Conservation (phyloP, 305 asterid species). For the Rubia peregrina region DNA sequence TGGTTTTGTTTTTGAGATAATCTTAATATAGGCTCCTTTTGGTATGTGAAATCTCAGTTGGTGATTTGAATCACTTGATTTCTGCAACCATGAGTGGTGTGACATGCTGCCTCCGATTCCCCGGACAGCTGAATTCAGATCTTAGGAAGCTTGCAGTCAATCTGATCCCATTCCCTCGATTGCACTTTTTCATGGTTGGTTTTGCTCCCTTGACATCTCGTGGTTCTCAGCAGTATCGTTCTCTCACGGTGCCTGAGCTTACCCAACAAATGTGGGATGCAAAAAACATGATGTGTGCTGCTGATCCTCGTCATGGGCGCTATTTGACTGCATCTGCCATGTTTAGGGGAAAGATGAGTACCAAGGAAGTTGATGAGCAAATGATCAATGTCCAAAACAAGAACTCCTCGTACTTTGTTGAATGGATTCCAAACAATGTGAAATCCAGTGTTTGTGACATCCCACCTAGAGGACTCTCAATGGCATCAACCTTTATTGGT, state of each 20-base stretch:
- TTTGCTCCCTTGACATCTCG: conserved; percentile 73
- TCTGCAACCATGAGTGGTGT: conserved; percentile 85
- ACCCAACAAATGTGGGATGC: conserved; percentile 89
- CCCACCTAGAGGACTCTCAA: conserved; percentile 77
- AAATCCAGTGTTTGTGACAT: conserved; percentile 84
- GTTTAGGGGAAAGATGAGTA: conserved; percentile 79
- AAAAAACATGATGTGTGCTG: conserved; percentile 85
- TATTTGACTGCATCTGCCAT: conserved; percentile 78
- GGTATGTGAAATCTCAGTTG: conserved; percentile 38
- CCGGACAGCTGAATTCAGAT: conserved; percentile 77
- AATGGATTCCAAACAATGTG: conserved; percentile 87
- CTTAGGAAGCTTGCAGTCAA: conserved; percentile 70
- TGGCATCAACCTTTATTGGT: conserved; percentile 83
- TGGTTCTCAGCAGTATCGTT: conserved; percentile 75
- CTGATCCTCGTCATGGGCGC: conserved; percentile 79
- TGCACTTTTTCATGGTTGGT: conserved; percentile 82
- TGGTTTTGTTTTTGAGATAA: background rate
- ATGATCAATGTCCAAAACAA: conserved; percentile 71
- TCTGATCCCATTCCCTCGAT: conserved; percentile 74
- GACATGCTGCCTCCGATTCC: conserved; percentile 75
- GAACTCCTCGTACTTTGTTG: conserved; percentile 79
- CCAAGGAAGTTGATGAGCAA: conserved; percentile 72
- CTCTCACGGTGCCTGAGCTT: conserved; percentile 72
- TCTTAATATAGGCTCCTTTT: conserved; percentile 1
- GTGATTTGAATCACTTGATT: conserved; percentile 57